These are phyloP conservation scores for Triangularia verruculosa DNA, from an alignment of 2,329 filamentous ascomycete species.

Conservation along the genomic window DNA sequence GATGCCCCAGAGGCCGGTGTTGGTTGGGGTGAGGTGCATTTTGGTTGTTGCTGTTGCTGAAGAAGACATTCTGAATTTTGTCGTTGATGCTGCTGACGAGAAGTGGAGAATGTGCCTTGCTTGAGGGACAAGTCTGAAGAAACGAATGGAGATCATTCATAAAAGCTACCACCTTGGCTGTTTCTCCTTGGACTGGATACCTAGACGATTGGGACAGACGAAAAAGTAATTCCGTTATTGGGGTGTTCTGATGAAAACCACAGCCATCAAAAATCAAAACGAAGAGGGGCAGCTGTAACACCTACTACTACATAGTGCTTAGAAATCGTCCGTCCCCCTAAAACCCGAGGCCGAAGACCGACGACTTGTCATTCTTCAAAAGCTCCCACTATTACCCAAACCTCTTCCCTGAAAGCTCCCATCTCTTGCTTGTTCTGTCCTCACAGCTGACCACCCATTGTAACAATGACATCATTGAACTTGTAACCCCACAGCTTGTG, in stretches of 20 bases:
- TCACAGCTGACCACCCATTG: not conserved
- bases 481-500: not conserved
- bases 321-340: not conserved
- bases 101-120: not conserved
- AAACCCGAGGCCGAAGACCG: not conserved
- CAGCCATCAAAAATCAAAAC: too few species aligned
- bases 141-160: not conserved
- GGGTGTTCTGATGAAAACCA: too few species aligned
- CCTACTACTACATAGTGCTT: not conserved
- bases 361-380: not conserved
- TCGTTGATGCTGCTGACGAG: not conserved
- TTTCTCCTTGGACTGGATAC: too few species aligned
- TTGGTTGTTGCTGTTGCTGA: slow-evolving; percentile 33
- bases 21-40: slow-evolving; percentile 46
- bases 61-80: not conserved
- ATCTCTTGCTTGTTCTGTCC: not conserved
- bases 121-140: not conserved
- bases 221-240: too few species aligned
- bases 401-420: not conserved
- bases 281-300: not conserved
- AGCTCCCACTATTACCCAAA: not conserved
- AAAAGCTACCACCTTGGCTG: too few species aligned
- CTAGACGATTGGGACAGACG: too few species aligned
- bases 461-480: not conserved
- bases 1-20: slow-evolving; percentile 50